Base-by-base conservation (phyloP, 306 rosid genomes). In the Dicorynia guianensis region DNA sequence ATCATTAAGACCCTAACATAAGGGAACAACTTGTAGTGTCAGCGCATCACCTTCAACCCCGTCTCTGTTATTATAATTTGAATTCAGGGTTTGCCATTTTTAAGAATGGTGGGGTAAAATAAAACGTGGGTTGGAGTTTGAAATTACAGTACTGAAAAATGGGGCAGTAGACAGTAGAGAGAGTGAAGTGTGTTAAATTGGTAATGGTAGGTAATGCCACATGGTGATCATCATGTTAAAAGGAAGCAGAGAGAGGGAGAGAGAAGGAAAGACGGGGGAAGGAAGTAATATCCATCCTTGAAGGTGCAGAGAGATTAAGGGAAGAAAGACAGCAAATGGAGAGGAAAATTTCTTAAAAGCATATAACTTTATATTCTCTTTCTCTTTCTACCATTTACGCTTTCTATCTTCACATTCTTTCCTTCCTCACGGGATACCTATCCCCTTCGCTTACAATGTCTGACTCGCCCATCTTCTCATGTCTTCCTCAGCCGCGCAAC, bases 281-380 rank as follows among this genome's bases (percentile, higher is more conserved):
- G 61, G 57, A 7, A 33, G 69, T 19, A 58, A 66, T 73, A 47
- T 44, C 76, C 72, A 47, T 44, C 76, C 72, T 69, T 73, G 82
- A 78, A 67, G 76, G 67, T 63, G 67, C 71, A 34, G 12, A 33
- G 12, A 54, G 46, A 64, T 11, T 20, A 19, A 5, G 20, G 25
- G 9, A 9, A 14, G 56, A 6, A 39, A 38, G 14, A 54, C 53
- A 79, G 53, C 38, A 15, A 43, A 43, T 44, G 8, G 15, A 2
- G 19, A 10, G 7, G 8, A 20, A 65, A 67, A 56, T 11, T 20
- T 25, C 30, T 25, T 25, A 25, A 25, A 25, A 25, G 30, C 1
- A 25, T 2, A 25, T 25, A 25, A 4, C 17, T 10, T 8, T 8
- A 9, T 9, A 7, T n/a, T 19, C 39, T 39, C n/a, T 68, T 60